Evolutionary conservation across 805 yeast genomes (phyloP).

Genomic region (Isabelozyma gotoi): DNA sequence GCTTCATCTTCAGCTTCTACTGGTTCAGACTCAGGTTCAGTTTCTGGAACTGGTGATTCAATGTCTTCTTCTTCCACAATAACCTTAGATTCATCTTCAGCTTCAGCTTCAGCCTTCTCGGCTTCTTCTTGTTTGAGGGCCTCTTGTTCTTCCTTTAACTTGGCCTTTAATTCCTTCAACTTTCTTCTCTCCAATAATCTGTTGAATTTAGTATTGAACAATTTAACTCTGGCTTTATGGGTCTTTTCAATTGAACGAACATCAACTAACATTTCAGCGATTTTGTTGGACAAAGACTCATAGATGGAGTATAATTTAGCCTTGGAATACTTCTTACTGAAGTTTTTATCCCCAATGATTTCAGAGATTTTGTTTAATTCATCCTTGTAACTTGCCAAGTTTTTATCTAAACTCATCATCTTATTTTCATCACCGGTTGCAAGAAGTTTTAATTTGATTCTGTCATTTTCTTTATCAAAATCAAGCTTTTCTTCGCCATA

Average conservation of each 20-base stretch:
- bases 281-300: slow-evolving; percentile 23
- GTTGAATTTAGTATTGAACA: slow-evolving; percentile 26
- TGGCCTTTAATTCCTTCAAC: slow-evolving; percentile 32
- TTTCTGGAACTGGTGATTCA: background rate
- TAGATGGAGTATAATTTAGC: slow-evolving; percentile 22
- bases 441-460: slow-evolving; percentile 32
- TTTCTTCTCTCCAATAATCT: slow-evolving; percentile 28
- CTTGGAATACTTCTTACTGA: slow-evolving; percentile 18
- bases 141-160: slow-evolving; percentile 26
- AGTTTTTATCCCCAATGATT: slow-evolving; percentile 17
- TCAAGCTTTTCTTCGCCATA: slow-evolving; percentile 49
- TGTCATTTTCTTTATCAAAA: slow-evolving; percentile 50
- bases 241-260: slow-evolving; percentile 24
- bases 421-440: slow-evolving; percentile 19
- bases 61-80: slow-evolving; percentile 5
- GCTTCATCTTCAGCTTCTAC: slow-evolving; percentile 3
- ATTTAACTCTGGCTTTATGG: slow-evolving; percentile 27
- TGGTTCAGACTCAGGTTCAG: slow-evolving; percentile 5
- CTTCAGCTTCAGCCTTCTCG: slow-evolving; percentile 10
- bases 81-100: slow-evolving; percentile 3
- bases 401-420: slow-evolving; percentile 23
- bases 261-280: slow-evolving; percentile 29
- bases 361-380: slow-evolving; percentile 26
- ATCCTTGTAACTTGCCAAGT: slow-evolving; percentile 24
- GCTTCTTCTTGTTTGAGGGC: slow-evolving; percentile 16